phyloP scores from a whole-genome alignment of 495 filamentous ascomycete genomes.

The Durotheca rogersii region DNA sequence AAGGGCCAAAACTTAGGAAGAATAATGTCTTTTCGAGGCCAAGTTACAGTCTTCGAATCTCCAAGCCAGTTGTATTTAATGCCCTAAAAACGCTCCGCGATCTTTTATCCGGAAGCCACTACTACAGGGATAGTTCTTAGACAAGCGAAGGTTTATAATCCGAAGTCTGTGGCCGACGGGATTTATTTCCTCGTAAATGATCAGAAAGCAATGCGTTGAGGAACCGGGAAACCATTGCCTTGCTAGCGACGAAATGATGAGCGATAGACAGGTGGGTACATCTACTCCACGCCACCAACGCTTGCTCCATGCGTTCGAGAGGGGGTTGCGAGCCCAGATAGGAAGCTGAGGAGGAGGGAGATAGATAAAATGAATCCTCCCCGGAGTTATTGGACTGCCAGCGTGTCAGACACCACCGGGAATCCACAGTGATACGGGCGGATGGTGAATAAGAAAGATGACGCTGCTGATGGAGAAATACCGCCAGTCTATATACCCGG shows the following conservation, averaged over 20 bases:
- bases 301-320: background rate
- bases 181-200: background rate
- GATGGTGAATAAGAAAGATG: background rate
- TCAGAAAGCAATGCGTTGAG: background rate
- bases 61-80: slow-evolving; percentile 8
- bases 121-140: background rate
- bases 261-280: background rate
- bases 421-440: background rate
- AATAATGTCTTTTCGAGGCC: background rate
- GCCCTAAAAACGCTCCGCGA: slow-evolving; percentile 3
- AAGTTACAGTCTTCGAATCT: background rate
- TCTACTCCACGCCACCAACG: background rate
- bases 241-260: background rate
- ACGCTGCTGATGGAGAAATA: background rate
- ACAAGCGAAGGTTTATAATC: too few species aligned
- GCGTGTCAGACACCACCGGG: background rate
- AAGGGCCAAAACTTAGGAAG: slow-evolving; percentile 14
- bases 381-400: background rate
- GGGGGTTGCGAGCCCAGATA: background rate
- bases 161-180: too few species aligned
- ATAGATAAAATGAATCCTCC: slow-evolving; percentile 5
- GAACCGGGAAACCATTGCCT: background rate
- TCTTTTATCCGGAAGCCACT: slow-evolving; percentile 1
- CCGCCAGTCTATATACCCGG: background rate
- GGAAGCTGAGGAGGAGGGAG: background rate